Base-by-base conservation (phyloP, 495 filamentous ascomycete genomes). In the Pyrenula massariospora region DNA sequence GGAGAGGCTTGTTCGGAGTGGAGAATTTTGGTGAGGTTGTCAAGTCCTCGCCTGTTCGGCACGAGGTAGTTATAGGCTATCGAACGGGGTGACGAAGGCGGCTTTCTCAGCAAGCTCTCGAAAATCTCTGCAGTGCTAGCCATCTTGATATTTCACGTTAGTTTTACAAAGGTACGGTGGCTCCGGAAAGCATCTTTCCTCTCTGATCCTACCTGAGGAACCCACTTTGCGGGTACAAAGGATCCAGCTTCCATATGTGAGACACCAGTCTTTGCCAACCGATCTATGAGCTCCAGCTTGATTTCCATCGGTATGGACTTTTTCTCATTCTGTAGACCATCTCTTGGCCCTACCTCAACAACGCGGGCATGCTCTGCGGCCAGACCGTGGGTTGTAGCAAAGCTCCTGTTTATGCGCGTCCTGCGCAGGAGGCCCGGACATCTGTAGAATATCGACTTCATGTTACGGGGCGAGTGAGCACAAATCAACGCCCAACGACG, bases 201-300 rank as follows among this genome's bases (percentile, higher is more conserved):
- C 8, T 52, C 50, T 21, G 47, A 21, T 49, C 70, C 59, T 67
- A 93, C 90, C 80, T 96, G 94, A 24, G 93, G 93, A 21, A 96
- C 91, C 93, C 93, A 97, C 87, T 95, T 96, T 8, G 91, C 91
- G 53, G 87, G 80, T 8, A 97, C 92, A 68, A 98, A 98, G 2
- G 89, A 91, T 1, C 93, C 93, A 22, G 93, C 93, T 69, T 98
- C 93, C 59, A 98, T 96, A 50, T 85, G 87, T 2, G 77, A 79
- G 21, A 98, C 73, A 0, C 93, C 93, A 0, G 92, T 93, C 62
- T 80, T 81, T n/a, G 91, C 87, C 48, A 98, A 73, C 56, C 81
- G 77, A 60, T 84, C 74, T 53, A 96, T 86, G 56, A 97, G 70
- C 58, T 95, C 82, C 36, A 97, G 78, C 70, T 97, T 98, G 2